Evolutionary conservation across 192 early-diverging fungal species (phyloP).

Genomic region (Rhizophagus prolifer): DNA sequence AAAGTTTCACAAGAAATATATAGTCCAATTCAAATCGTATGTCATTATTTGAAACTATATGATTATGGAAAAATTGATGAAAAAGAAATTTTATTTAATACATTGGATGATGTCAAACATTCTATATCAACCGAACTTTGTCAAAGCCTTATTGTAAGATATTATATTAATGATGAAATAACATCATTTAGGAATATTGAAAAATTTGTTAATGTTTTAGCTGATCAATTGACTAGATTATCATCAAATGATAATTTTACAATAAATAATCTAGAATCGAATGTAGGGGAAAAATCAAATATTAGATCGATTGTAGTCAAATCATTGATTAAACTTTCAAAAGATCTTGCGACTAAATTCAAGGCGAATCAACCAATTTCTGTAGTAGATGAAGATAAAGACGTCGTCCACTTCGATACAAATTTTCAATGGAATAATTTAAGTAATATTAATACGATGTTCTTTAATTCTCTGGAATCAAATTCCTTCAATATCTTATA

Average conservation of each 20-base stretch:
- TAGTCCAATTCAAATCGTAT: constrained; percentile 16
- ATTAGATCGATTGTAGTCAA: constrained; percentile 13
- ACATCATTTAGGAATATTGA: constrained; percentile 17
- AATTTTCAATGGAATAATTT: not conserved
- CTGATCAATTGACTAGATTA: constrained; percentile 24
- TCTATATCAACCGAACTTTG: not conserved
- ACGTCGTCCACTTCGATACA: not conserved
- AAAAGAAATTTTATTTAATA: not conserved
- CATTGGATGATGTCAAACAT: no score
- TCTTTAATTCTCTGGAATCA: not conserved
- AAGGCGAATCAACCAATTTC: not conserved
- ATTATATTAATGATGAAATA: constrained; percentile 2
- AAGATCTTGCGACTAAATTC: constrained; percentile 7
- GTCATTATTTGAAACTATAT: constrained; percentile 13
- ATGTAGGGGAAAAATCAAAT: not conserved
- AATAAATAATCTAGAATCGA: not conserved
- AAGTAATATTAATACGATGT: constrained; percentile 7
- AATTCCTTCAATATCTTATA: not conserved
- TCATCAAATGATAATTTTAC: constrained; percentile 7
- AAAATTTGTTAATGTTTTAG: constrained; percentile 19
- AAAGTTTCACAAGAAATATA: constrained; percentile 2
- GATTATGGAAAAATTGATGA: constrained; percentile 1
- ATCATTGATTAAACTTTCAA: constrained; percentile 6
- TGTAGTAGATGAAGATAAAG: not conserved
- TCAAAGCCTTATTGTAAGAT: constrained; percentile 1